Base-by-base conservation (phyloP, 2,329 filamentous ascomycete species). In the Endoconidiophora laricicola region DNA sequence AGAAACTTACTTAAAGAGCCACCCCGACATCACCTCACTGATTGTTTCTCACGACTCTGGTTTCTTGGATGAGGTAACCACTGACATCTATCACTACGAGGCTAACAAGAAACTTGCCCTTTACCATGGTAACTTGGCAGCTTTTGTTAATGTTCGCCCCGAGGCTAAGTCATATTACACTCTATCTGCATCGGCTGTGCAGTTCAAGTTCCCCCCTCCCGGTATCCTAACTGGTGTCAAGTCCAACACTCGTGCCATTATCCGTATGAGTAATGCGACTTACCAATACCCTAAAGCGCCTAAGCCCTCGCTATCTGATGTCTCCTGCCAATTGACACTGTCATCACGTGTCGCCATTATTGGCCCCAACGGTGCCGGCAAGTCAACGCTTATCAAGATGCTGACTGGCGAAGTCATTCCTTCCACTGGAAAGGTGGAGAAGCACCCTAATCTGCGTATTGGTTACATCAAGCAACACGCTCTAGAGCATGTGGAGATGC, bases 381-480 rank as follows among this genome's bases (percentile, higher is more conserved):
- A 98, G 69, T 95, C 90, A 10, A 98, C 91, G 0, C 78, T 98
- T 55, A 95, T 98, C 70, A 98, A 98, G 72, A 74, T 98, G 54
- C 74, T 98, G 52, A 98, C 91, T 9, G 91, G 90, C 58, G 91
- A 96, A 65, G 78, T 81, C 18, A 81, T 95, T 57, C 91, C 86
- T 14, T 83, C 83, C 55, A 67, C 68, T 18, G 91, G 91, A 55
- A 86, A 80, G 63, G 91, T 98, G 22, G 88, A 96, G 73, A 96
- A 96, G 73, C 91, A 98, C 65, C 91, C 91, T 57, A 98, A 98
- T 65, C 69, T 98, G 61, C 88, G 91, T 73, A 95, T 98, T 60
- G 91, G 91, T 49, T 98, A 98, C 72, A 96, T 98, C 71, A 96
- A 96, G 72, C 91, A 98, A 71, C 91, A 98, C 66, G 91, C 91